These are phyloP conservation scores for Zygosaccharomyces sapae DNA, from an alignment of 1,139 yeast species.

Conservation along the genomic window DNA sequence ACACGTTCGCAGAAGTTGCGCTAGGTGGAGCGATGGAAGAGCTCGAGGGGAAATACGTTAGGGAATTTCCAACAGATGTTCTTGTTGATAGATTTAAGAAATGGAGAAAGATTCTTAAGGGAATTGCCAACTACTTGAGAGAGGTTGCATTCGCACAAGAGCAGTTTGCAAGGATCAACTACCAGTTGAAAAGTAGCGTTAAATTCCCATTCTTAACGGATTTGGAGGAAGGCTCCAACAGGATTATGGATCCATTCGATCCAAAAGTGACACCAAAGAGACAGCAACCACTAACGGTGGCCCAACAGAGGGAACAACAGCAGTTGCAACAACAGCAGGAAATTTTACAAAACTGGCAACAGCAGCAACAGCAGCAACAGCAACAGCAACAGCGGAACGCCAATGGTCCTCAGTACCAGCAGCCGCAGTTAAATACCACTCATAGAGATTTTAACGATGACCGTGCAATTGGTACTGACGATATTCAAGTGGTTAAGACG, in stretches of 20 bases:
- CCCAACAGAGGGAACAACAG: constrained; percentile 19
- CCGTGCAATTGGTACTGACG: constrained; percentile 6
- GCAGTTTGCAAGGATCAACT: constrained; percentile 61
- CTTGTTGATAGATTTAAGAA: constrained; percentile 53
- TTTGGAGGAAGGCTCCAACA: constrained; percentile 33
- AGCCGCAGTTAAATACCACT: background rate
- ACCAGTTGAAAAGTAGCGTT: constrained; percentile 57
- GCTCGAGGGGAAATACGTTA: constrained; percentile 26
- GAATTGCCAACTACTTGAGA: constrained; percentile 56
- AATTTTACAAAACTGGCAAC: constrained; percentile 3
- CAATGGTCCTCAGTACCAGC: background rate
- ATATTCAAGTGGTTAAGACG: constrained; percentile 14
- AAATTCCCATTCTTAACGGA: constrained; percentile 51
- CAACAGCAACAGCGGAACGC: background rate
- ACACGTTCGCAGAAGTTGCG: constrained; percentile 9
- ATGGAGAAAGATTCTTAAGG: constrained; percentile 67
- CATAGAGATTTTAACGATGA: constrained; percentile 3
- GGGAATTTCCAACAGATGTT: constrained; percentile 39
- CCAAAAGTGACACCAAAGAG: constrained; percentile 21
- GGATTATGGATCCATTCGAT: constrained; percentile 35
- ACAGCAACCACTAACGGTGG: constrained; percentile 25
- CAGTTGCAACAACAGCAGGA: constrained; percentile 12
- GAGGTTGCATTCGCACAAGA: constrained; percentile 64
- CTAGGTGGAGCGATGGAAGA: constrained; percentile 15
- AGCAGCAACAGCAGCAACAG: constrained; percentile 1